These are phyloP conservation scores for Penicillium janthinellum DNA, from an alignment of 2,329 filamentous ascomycete species.

Conservation along the genomic window DNA sequence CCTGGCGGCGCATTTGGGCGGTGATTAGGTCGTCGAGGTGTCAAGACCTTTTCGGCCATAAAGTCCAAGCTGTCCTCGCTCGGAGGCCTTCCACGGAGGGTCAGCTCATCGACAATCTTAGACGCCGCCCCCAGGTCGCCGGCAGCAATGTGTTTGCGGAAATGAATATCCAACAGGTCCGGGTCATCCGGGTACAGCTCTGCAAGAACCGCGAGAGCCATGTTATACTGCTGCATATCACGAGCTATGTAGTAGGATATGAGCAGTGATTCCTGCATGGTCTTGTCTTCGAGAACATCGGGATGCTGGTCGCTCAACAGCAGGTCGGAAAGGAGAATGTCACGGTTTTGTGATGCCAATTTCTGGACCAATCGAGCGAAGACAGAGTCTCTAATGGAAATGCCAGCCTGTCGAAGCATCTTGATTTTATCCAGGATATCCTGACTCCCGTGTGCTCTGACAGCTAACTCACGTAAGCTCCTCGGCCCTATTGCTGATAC, in stretches of 20 bases:
- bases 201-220: conserved; percentile 58
- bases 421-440: conserved; percentile 62
- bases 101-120: conserved; percentile 53
- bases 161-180: conserved; percentile 41
- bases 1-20: conserved; percentile 25
- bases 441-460: conserved; percentile 61
- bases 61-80: conserved; percentile 47
- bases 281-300: conserved; percentile 60
- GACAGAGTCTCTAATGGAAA: conserved; percentile 62
- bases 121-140: conserved; percentile 34
- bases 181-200: conserved; percentile 35
- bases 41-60: conserved; percentile 43
- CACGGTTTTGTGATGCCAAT: conserved; percentile 62
- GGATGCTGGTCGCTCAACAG: conserved; percentile 65
- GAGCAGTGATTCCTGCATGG: conserved; percentile 58
- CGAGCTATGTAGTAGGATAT: conserved; percentile 52
- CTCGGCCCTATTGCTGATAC: conserved; percentile 72
- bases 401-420: conserved; percentile 62
- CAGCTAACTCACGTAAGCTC: conserved; percentile 74
- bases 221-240: conserved; percentile 56
- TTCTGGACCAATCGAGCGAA: conserved; percentile 68
- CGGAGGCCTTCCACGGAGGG: conserved; percentile 45
- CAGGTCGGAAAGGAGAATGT: conserved; percentile 54
- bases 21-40: conserved; percentile 31
- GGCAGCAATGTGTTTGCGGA: conserved; percentile 42